Conservation (phyloP, 2,329 filamentous ascomycete genomes). For the Aureobasidium vineae region DNA sequence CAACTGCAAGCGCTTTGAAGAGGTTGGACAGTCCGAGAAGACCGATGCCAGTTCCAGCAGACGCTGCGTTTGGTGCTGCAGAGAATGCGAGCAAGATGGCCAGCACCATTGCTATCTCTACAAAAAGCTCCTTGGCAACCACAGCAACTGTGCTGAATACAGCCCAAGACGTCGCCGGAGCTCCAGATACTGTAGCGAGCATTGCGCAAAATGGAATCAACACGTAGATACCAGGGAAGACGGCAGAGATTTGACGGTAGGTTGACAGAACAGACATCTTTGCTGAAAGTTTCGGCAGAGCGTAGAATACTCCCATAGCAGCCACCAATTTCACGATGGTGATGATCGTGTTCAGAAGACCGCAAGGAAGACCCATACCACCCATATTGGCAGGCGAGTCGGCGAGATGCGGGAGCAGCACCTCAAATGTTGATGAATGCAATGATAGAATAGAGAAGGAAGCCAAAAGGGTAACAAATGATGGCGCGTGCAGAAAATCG, state of each 20-base stretch:
- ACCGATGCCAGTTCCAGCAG: slow-evolving; percentile 50
- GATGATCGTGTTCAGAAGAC: slow-evolving; percentile 45
- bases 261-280: slow-evolving; percentile 45
- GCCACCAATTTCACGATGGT: slow-evolving; percentile 45
- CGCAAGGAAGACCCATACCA: slow-evolving; percentile 49
- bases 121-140: slow-evolving; percentile 46
- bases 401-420: slow-evolving; percentile 49
- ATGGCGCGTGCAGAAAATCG: slow-evolving; percentile 49
- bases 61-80: slow-evolving; percentile 49
- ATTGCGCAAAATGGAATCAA: slow-evolving; percentile 43
- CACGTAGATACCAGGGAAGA: slow-evolving; percentile 44
- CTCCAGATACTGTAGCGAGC: slow-evolving; percentile 32
- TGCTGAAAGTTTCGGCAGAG: slow-evolving; percentile 41
- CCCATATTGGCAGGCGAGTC: slow-evolving; percentile 47
- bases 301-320: slow-evolving; percentile 41
- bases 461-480: slow-evolving; percentile 47
- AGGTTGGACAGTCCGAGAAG: slow-evolving; percentile 49
- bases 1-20: slow-evolving; percentile 50
- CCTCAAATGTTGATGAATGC: slow-evolving; percentile 55
- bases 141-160: slow-evolving; percentile 40
- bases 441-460: slow-evolving; percentile 56
- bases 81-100: slow-evolving; percentile 50
- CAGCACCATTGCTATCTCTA: slow-evolving; percentile 44
- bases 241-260: slow-evolving; percentile 44
- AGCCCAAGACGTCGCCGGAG: slow-evolving; percentile 23